Base-by-base conservation (phyloP, 1,284 basidiomycete genomes). In the Boletellus deceptivus region DNA sequence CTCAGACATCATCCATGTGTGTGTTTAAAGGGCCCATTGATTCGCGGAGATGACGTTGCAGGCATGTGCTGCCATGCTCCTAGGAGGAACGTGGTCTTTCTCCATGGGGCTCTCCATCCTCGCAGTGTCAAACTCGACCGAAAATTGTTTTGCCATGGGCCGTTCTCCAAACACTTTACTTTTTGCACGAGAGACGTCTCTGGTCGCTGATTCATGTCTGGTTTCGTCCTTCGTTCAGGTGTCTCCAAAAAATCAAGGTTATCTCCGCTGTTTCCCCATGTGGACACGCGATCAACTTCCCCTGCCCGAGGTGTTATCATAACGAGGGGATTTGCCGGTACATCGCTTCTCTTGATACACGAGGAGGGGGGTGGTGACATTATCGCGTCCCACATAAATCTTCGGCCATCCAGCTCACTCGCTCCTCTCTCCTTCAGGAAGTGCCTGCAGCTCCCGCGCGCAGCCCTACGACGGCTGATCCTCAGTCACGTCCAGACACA, bases 271-370 rank as follows among this genome's bases (percentile, higher is more conserved):
- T 48, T 35, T 27, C 36, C 25, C 36, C 35, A 34, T 31, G 48
- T 33, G 48, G 55, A 40, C 38, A 41, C 46, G 35, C 27, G 42
- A 35, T 35, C 33, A 42, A 41, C 13, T 42, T 7, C 14, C 42
- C 42, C 40, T 35, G 14, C 40, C 3, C n/a, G 34, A 43, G 25
- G 35, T 37, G 41, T 59, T 65, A 48, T 59, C 58, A 61, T 34
- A 54, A 47, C 40, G 25, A 54, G 46, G 67, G 53, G 43, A 55
- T 59, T 54, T 63, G 54, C 57, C 46, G 48, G 54, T 53, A 47
- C 44, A 52, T 51, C 24, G 42, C 59, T 59, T 61, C 63, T 61
- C 60, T 49, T 67, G 54, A 66, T 63, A 27, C 59, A 65, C 62
- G 61, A 52, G 55, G 56, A 50, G 50, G 49, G 50, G 35, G n/a